Evolutionary conservation across 768 basidiomycete genomes (phyloP).

Genomic region (Galerina sulciceps): DNA sequence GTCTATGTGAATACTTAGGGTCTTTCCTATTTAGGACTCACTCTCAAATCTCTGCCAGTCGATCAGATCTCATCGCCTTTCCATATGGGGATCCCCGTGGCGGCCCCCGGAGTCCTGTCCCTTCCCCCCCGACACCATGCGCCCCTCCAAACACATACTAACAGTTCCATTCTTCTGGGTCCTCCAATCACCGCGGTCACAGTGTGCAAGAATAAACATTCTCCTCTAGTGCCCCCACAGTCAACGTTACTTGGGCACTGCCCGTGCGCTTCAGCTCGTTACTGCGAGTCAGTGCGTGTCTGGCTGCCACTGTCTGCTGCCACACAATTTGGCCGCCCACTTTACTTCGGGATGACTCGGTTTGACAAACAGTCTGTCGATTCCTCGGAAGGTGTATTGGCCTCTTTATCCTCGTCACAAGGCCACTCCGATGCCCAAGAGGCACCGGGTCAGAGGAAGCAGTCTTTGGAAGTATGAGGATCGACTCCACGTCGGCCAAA

Average conservation of each 20-base stretch:
- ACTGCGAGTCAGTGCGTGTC: not conserved
- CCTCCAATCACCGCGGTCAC: constrained; percentile 20
- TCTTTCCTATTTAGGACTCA: not conserved
- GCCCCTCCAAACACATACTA: constrained; percentile 21
- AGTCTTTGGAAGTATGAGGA: not conserved
- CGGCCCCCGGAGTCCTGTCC: constrained; percentile 24
- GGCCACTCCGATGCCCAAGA: not conserved
- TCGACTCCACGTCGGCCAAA: not conserved
- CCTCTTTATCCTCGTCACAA: not conserved
- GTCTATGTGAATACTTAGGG: constrained; percentile 14
- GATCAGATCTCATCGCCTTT: constrained; percentile 15
- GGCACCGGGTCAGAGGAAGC: not conserved
- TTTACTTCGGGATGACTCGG: not conserved
- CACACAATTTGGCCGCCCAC: constrained; percentile 5
- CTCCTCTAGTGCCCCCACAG: constrained; percentile 3
- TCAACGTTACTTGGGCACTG: constrained; percentile 2
- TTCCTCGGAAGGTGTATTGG: not conserved
- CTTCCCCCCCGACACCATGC: constrained; percentile 29
- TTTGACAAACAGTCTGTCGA: too few relatives aligned
- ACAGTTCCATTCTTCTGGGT: constrained; percentile 33
- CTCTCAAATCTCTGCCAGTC: constrained; percentile 10
- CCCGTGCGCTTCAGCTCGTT: not conserved
- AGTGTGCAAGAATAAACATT: not conserved
- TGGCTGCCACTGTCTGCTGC: constrained; percentile 10
- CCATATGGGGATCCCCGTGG: constrained; percentile 28